Percentiles rank a stretch among this genome's conserved stretches.
Evolutionary conservation across 2,329 filamentous ascomycete species (phyloP).

Genomic region (Penicillium sp.): DNA sequence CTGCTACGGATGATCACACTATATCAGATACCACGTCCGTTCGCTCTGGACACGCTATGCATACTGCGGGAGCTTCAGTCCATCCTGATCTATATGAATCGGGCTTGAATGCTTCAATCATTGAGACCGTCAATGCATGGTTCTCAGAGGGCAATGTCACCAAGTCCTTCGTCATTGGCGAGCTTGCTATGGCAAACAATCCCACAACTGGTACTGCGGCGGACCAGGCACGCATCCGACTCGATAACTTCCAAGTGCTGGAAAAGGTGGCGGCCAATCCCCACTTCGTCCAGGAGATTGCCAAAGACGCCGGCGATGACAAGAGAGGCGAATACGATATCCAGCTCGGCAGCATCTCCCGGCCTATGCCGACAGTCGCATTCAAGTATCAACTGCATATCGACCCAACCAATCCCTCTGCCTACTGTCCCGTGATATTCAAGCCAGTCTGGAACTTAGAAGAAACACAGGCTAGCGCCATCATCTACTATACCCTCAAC

Average conservation of each 20-base stretch:
- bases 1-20: constrained; percentile 60
- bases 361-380: constrained; percentile 65
- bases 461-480: constrained; percentile 77
- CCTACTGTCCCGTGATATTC: constrained; percentile 70
- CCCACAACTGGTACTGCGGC: constrained; percentile 32
- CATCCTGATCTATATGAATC: constrained; percentile 78
- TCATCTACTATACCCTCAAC: constrained; percentile 82
- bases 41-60: constrained; percentile 78
- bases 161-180: constrained; percentile 73
- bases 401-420: constrained; percentile 54
- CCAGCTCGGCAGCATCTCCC: constrained; percentile 66
- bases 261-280: constrained; percentile 94
- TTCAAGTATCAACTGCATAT: constrained; percentile 91
- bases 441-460: constrained; percentile 79
- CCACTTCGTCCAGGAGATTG: constrained; percentile 72
- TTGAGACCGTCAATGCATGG: constrained; percentile 84
- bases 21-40: constrained; percentile 87
- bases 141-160: constrained; percentile 73
- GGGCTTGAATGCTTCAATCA: constrained; percentile 82
- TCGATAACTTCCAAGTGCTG: constrained; percentile 83
- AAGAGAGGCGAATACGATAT: constrained; percentile 77
- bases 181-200: constrained; percentile 85
- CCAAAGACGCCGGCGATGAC: constrained; percentile 45
- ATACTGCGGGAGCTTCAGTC: constrained; percentile 63
- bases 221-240: constrained; percentile 64